Evolutionary conservation across 208 protist species (phyloP), one percentile per base, ranked within the genome.

Genomic region (Acanthamoeba castellanii): DNA sequence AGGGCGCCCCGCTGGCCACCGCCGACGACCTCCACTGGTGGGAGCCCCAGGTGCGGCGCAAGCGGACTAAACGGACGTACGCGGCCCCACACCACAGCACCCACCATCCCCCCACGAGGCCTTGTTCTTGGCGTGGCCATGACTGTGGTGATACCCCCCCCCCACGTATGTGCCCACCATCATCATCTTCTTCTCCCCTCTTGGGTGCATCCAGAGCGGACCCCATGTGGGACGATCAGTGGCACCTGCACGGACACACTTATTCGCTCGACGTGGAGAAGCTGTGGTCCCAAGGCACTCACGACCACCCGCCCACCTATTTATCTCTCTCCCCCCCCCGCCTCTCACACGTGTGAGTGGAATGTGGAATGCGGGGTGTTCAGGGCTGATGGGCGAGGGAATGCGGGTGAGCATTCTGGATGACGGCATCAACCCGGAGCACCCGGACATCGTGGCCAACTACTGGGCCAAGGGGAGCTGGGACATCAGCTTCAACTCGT

Each of bases 401-500:
- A 42, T 78, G 11, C 3, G 64, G 9, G 47, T 93, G 34, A n/a
- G 55, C 34, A 81, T 93, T n/a, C 47, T 93, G 5, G 89, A 93
- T 42, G 89, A 93, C 37, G 89, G 89, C 2, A 50, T 93, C 22
- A 81, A 74, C 16, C 52, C 25, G 16, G 22, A 81, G 30, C 89
- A 93, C 42, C 89, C 89, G 20, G 89, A 93, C 34, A 50, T 93
- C 14, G 47, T 11, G 1, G 27, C 3, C 27, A 93, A 93, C 68
- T 93, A 81, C 66, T 93, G 57, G 64, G 66, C 64, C 2, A 25
- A 3, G 30, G 89, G 89, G 9, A 93, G 89, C 42, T 93, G 25
- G 42, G 66, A 93, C 66, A 61, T 93, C 42, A 93, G 47, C 57
- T 81, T 81, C 89, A 81, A 61, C 25, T 37, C 5, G 5, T 32